Base-by-base conservation (phyloP, 2,329 filamentous ascomycete species). In the Scolecobasidium constrictum region DNA sequence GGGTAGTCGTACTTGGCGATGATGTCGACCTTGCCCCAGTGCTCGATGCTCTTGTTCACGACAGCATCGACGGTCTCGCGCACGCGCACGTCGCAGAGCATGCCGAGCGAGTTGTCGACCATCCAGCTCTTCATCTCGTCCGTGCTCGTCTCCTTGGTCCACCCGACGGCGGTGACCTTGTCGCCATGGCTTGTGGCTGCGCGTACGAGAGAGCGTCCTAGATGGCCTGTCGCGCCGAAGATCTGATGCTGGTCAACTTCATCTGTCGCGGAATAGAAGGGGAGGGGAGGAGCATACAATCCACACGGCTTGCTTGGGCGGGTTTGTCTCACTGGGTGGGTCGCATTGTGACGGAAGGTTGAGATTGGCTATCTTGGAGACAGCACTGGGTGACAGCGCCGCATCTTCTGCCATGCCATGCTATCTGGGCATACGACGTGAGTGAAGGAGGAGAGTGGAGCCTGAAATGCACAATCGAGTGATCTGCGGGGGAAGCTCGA, bases 171-270 rank as follows among this genome's bases (percentile, higher is more conserved):
- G 3, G 81, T 80, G 45, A 95, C 90, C 40, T 81, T 72, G 58
- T 98, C 92, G 52, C 83, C 82, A 52, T 86, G 83, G 13, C 77
- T 71, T 17, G 96, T 72, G 13, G 84, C 86, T 43, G 76, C 78
- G 55, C 92, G 90, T 46, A 90, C 85, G 16, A 96, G 76, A 5
- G 85, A 93, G 41, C 86, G 81, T 46, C 92, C 92, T 72, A 96
- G 94, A 56, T 98, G 92, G 44, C 92, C 92, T n/a, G 88, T 95
- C 38, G 86, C 88, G 38, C 92, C 92, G 62, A 95, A 98, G 43
- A 96, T 71, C 86, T 87, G 47, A 22, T 36, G 43, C 43, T 39
- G 37, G 11, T 15, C 31, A n/a, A 31, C 26, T 31, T n/a, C 9
- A 31, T 7, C 9, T 31, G 39, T 20, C 15, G 17, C 18, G 34